Evolutionary conservation across 306 rosid species (phyloP).

Genomic region (Dalbergia oliveri): DNA sequence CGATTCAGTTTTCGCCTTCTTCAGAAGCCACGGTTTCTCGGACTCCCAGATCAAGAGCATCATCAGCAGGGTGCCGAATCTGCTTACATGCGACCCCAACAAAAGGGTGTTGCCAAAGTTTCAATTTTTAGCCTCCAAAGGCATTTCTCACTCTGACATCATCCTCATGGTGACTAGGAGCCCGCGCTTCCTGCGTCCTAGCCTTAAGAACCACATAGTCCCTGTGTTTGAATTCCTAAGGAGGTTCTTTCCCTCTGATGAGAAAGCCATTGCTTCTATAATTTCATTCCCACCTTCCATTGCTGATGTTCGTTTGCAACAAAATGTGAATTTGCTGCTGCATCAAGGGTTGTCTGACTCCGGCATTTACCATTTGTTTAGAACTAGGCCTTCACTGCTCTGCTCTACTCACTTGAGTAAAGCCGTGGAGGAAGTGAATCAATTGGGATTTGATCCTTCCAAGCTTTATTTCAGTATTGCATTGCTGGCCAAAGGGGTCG

Average conservation of each 20-base stretch:
- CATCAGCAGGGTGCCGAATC: background rate
- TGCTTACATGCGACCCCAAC: background rate
- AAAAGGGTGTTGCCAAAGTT: conserved; percentile 28
- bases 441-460: conserved; percentile 59
- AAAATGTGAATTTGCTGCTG: conserved; percentile 5
- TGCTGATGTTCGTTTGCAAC: background rate
- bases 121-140: conserved; percentile 43
- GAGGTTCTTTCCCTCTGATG: conserved; percentile 12
- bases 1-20: conserved; percentile 30
- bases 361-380: background rate
- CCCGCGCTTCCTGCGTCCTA: background rate
- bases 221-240: conserved; percentile 11
- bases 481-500: conserved; percentile 20
- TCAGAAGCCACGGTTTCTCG: background rate
- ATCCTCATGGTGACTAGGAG: background rate
- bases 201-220: background rate
- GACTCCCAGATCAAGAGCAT: background rate
- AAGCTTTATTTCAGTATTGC: conserved; percentile 41
- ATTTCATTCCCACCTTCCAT: background rate
- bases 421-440: conserved; percentile 46
- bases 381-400: background rate
- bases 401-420: background rate
- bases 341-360: background rate
- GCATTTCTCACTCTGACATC: conserved; percentile 7
- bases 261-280: background rate